Conservation (phyloP, 1,284 basidiomycete genomes). For the Gymnopus androsaceus region DNA sequence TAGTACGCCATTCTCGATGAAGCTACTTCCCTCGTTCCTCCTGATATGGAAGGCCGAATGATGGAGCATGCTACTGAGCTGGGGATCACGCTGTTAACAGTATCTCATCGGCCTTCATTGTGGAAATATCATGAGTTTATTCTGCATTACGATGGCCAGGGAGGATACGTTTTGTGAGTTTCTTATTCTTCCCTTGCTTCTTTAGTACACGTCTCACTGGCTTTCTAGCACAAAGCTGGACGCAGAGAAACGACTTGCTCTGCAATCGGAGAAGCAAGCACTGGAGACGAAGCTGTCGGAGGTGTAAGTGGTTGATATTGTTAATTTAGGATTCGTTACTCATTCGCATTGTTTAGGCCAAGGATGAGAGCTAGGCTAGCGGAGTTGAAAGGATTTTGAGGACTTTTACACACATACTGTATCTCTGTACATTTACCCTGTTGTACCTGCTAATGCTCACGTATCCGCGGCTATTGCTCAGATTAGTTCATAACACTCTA, state of each 20-base stretch:
- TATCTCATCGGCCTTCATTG: slow-evolving; percentile 88
- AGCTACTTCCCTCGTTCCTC: slow-evolving; percentile 91
- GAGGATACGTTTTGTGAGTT: slow-evolving; percentile 82
- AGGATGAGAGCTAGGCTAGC: slow-evolving; percentile 79
- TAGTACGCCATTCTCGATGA: slow-evolving; percentile 97
- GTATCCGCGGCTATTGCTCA: too few species aligned
- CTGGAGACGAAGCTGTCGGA: slow-evolving; percentile 80
- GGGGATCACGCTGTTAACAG: slow-evolving; percentile 88
- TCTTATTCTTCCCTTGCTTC: slow-evolving; percentile 6
- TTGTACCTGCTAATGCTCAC: too few species aligned
- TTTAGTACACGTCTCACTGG: background rate
- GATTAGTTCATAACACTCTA: too few species aligned
- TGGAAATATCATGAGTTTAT: slow-evolving; percentile 97
- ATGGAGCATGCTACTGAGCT: slow-evolving; percentile 91
- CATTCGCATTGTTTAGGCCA: slow-evolving; percentile 48
- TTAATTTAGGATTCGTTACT: background rate
- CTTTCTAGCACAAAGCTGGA: slow-evolving; percentile 79
- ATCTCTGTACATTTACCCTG: too few species aligned
- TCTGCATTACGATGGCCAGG: slow-evolving; percentile 85
- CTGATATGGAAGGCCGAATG: slow-evolving; percentile 92
- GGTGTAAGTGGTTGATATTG: slow-evolving; percentile 55
- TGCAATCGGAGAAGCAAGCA: slow-evolving; percentile 93
- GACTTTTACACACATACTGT: too few species aligned
- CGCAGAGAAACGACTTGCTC: slow-evolving; percentile 85
- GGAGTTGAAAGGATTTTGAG: slow-evolving; percentile 48